Evolutionary conservation across 2,329 filamentous ascomycete species (phyloP).

Genomic region (Neonectria sp.): DNA sequence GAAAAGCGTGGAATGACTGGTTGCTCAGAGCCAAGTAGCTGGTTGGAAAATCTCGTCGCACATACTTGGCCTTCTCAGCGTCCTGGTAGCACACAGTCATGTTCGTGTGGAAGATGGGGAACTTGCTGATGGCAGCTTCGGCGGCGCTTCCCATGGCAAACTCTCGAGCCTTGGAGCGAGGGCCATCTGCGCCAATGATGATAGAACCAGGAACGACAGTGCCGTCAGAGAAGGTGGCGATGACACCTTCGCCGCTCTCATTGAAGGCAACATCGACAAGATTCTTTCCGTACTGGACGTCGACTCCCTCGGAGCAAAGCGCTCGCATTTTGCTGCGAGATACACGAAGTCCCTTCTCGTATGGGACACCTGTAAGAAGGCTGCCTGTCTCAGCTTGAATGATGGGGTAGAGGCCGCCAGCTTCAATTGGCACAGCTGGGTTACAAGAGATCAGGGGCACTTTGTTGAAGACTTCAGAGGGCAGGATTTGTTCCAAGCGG

Average conservation of each 20-base stretch:
- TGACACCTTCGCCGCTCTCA: constrained; percentile 32
- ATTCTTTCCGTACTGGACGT: constrained; percentile 40
- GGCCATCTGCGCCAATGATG: constrained; percentile 40
- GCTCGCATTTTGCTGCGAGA: constrained; percentile 40
- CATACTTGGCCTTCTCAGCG: constrained; percentile 38
- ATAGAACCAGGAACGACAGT: constrained; percentile 27
- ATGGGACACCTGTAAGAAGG: constrained; percentile 37
- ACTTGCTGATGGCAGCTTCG: constrained; percentile 40
- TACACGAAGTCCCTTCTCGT: constrained; percentile 40
- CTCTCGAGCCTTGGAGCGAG: constrained; percentile 39
- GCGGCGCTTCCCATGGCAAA: constrained; percentile 36
- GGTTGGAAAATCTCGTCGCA: constrained; percentile 37
- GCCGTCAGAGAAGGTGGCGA: constrained; percentile 37
- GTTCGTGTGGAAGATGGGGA: constrained; percentile 45
- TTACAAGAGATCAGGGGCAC: constrained; percentile 41
- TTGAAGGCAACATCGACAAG: constrained; percentile 39
- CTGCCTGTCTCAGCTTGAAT: constrained; percentile 41
- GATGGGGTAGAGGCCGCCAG: constrained; percentile 41
- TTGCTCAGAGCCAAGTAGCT: constrained; percentile 43
- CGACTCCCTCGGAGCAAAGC: constrained; percentile 36
- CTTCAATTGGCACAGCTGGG: constrained; percentile 37
- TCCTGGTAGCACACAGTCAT: constrained; percentile 43
- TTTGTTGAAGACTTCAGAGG: constrained; percentile 33
- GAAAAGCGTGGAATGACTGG: constrained; percentile 42
- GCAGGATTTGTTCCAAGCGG: constrained; percentile 35